These are phyloP conservation scores for Scedosporium apiospermum DNA, from an alignment of 2,329 filamentous ascomycete genomes.

Conservation along the genomic window DNA sequence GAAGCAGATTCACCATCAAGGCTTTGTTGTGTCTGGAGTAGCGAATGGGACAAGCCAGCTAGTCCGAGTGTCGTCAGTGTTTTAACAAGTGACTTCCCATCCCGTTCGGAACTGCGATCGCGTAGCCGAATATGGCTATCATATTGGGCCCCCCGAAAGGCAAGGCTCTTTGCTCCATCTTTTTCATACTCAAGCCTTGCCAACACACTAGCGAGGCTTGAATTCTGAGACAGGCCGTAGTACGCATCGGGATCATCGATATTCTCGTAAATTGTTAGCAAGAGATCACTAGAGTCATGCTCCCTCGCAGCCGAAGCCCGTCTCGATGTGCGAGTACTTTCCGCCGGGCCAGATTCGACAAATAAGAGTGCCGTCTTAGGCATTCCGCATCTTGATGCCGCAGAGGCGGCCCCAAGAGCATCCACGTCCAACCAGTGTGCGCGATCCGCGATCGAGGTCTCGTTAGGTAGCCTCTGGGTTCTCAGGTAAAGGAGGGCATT, in stretches of 20 bases:
- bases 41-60: constrained; percentile 72
- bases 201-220: constrained; percentile 68
- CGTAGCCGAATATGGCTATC: constrained; percentile 68
- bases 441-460: constrained; percentile 70
- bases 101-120: constrained; percentile 43
- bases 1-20: constrained; percentile 47
- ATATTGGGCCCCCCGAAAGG: constrained; percentile 84
- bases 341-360: constrained; percentile 52
- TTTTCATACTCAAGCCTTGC: constrained; percentile 81
- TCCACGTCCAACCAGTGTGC: constrained; percentile 81
- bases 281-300: constrained; percentile 51
- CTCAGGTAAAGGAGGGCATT: constrained; percentile 81
- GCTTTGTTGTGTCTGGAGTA: constrained; percentile 60
- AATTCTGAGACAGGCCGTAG: constrained; percentile 76
- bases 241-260: constrained; percentile 95
- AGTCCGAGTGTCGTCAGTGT: constrained; percentile 75
- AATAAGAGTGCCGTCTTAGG: constrained; percentile 80
- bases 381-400: constrained; percentile 72
- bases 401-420: constrained; percentile 56
- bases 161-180: constrained; percentile 75
- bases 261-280: constrained; percentile 78
- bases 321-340: constrained; percentile 47
- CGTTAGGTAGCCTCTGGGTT: constrained; percentile 64
- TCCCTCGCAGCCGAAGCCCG: constrained; percentile 52
- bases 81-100: constrained; percentile 62